Base-by-base conservation (phyloP, 1,139 yeast species). In the Scheffersomyces parashehatae region DNA sequence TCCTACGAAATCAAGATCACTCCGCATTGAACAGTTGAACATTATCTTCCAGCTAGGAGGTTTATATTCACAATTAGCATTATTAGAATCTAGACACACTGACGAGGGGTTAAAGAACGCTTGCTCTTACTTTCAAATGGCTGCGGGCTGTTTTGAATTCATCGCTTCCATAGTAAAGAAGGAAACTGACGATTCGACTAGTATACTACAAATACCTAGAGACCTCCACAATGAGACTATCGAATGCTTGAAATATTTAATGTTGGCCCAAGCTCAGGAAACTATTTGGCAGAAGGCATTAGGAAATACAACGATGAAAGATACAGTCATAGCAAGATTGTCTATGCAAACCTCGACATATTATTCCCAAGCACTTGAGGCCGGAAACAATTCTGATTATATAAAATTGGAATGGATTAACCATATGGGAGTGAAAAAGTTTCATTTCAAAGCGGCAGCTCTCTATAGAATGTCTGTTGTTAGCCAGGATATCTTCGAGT, bases 221-320 rank as follows among this genome's bases (percentile, higher is more conserved):
- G 75, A 68, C 39, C 56, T 70, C 26, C 62, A 64, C 6, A 14
- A 28, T 4, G 57, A 57, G 5, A 65, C 77, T 0, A 47, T 70
- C 5, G 47, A 47, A 15, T 64, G 68, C 37, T 56, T 74, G 28
- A 56, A 56, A 38, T 51, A 51, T n/a, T 53, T 89, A 16, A 79
- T 81, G 79, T 59, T 87, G 34, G 95, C 95, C 0, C 96, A 89
- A 55, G 95, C 97, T 0, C 97, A 90, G 60, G 97, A 91, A 58
- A 74, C 81, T 9, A 82, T 85, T 43, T 90, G 97, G 96, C 82
- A 78, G 40, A 83, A 83, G 55, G 91, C 96, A 0, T 64, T 79
- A 0, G 42, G 53, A 5, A 61, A 67, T 31, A 77, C 75, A n/a
- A 67, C 71, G 3, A 62, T 82, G 56, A 85, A 83, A 55, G 82